Base-by-base conservation (phyloP, 768 basidiomycete genomes). In the Porphyrellus cyaneotinctus region DNA sequence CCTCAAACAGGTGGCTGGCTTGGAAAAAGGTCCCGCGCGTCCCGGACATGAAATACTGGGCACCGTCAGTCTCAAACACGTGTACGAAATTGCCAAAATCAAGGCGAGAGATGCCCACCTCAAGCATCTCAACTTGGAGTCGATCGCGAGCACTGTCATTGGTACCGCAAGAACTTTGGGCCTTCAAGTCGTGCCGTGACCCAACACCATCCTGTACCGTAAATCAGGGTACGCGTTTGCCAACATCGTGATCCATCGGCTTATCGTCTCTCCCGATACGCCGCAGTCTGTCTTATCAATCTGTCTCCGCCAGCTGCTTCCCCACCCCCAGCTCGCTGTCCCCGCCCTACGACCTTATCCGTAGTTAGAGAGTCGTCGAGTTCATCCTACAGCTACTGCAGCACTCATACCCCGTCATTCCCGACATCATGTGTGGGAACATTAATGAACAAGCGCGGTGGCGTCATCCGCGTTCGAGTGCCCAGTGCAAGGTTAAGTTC, bases 1-100 rank as follows among this genome's bases (percentile, higher is more conserved):
- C 57, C 79, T 99, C 64, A 97, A 95, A 74, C 85, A 88, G 68
- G 87, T 88, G 36, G 85, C 92, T 38, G 88, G 88, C 14, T 83
- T 97, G 64, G 89, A 92, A 65, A 94, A 93, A 72, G 95, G 94
- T 15, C 83, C 91, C 43, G 89, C 83, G 39, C 83, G 84, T 64
- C 85, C 91, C 62, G 84, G 91, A 52, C 82, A 88, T 73, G 86
- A 89, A 64, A 75, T 78, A 54, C 76, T 82, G 56, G 91, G 87
- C 45, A 92, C 88, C 42, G 79, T 98, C 69, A 89, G 82, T 66
- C 79, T 98, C 64, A 99, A 99, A 78, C 95, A 97, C 77, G 81
- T 98, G 68, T 97, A 94, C 72, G 97, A 98, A 78, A 97, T 99
- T 68, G 92, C 95, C 33, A 95, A 91, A 79, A 89, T 99, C 71